These are phyloP conservation scores for Panicum hallii DNA, from an alignment of 202 grass and related monocot species.

Conservation along the genomic window DNA sequence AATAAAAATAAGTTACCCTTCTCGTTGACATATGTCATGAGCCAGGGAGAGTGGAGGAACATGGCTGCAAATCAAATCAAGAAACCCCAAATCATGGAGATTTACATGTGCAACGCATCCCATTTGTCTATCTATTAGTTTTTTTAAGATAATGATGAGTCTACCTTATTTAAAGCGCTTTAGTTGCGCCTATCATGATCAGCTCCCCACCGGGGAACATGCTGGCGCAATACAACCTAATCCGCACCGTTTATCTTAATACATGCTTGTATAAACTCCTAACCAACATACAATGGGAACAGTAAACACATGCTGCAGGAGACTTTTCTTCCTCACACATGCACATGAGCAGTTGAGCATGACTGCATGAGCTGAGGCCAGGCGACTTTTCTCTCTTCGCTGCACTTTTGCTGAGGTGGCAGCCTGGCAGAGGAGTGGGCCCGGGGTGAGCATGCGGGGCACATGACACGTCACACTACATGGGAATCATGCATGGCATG, in stretches of 20 bases:
- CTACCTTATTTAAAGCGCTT: not conserved
- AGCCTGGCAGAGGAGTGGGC: not conserved
- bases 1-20: no score
- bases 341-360: no score
- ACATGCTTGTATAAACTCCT: not conserved
- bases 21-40: constrained; percentile 30
- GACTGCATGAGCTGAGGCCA: not conserved
- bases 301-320: not conserved
- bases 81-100: constrained; percentile 41
- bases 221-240: constrained; percentile 37
- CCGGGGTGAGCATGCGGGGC: not conserved
- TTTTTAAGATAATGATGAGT: no score
- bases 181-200: constrained; percentile 29
- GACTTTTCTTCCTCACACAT: constrained; percentile 30
- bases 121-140: constrained; percentile 6
- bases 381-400: constrained; percentile 20
- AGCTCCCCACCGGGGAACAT: constrained; percentile 56
- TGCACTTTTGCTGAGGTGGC: constrained; percentile 49
- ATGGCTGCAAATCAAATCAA: constrained; percentile 45
- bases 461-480: constrained; percentile 4
- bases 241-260: not conserved
- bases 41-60: no score
- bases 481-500: constrained; percentile 13
- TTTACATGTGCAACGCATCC: constrained; percentile 32
- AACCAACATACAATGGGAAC: constrained; percentile 1